Evolutionary conservation across 176 grass and related monocot genomes (phyloP), one percentile per base, ranked within the genome.

Genomic region (Bothriochloa decipiens): DNA sequence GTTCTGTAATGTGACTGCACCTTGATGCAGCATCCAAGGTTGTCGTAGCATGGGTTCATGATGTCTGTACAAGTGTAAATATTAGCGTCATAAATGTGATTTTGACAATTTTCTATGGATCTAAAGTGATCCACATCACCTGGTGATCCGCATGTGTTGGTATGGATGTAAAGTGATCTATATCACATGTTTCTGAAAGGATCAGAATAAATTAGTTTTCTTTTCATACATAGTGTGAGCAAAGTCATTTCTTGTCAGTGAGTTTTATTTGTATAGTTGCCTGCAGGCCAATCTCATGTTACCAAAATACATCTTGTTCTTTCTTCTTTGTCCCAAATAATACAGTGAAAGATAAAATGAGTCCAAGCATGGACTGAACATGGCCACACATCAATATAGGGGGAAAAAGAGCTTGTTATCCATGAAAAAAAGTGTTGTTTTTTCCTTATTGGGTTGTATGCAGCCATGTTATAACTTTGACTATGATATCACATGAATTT

Each of bases 1-100:
- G 5, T 68, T 68, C 42, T 6, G 4, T 68, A 20, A 46, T 70
- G 45, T 85, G 23, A 60, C 82, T 41, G 20, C 52, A 86, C 20
- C 29, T 71, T 80, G 11, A 60, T 20, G 26, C 26, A 49, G n/a
- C 60, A 32, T 70, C 33, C 22, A 78, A 70, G 68, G 68, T 11
- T 70, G 68, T 42, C 39, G 0, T 20, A 23, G 20, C 36, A 42
- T 70, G 68, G 37, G 68, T 37, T 20, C 20, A 70, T 42, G 22
- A 43, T 1, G 40, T 15, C 11, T 71, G 68, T 13, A 43, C 40
- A 32, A 40, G 10, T 40, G 68, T 70, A 70, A 41, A 41, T 70
- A n/a, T 70, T 39, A 23, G 68, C 39, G 4, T 7, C 11, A 42
- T 33, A 64, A 63, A 28, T 66, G 5, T 42, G 68, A 39, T 22